A percentile compares a stretch with the other conserved stretches of the same genome.
phyloP scores from a whole-genome alignment of 1,284 basidiomycete species.

The Moesziomyces globuligerus region DNA sequence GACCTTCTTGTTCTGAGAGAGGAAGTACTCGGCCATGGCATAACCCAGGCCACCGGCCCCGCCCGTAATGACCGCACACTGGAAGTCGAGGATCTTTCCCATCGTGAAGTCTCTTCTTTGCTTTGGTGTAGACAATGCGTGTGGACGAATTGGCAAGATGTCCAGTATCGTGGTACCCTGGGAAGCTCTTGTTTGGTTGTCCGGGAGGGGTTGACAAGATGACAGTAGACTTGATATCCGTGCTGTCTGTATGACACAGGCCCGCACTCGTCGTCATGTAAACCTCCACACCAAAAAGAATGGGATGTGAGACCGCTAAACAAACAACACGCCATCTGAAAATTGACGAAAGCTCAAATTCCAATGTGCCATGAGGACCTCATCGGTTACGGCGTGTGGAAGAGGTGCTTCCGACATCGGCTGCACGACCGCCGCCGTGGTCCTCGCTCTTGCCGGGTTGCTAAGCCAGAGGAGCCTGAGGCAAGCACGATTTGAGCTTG shows the following conservation, averaged over 20 bases:
- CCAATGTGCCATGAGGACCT: neutral
- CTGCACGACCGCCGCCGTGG: neutral
- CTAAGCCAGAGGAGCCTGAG: too few relatives aligned
- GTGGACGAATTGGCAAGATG: too few relatives aligned
- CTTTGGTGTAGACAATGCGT: too few relatives aligned
- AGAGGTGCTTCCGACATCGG: neutral
- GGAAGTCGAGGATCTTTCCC: conserved; percentile 55
- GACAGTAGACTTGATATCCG: too few relatives aligned
- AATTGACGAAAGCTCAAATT: neutral
- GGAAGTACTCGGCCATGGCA: conserved; percentile 68
- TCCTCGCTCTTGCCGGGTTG: too few relatives aligned
- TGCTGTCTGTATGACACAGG: too few relatives aligned
- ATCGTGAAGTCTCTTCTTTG: neutral
- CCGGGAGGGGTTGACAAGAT: too few relatives aligned
- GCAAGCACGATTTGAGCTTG: neutral
- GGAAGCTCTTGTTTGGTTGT: too few relatives aligned
- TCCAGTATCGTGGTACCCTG: too few relatives aligned
- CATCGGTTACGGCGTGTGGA: neutral
- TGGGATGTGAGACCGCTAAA: neutral
- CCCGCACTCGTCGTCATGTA: too few relatives aligned
- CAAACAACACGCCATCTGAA: neutral
- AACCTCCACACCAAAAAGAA: neutral
- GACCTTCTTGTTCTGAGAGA: conserved; percentile 67
- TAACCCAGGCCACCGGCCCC: conserved; percentile 57
- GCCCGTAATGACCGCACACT: conserved; percentile 62